These are phyloP conservation scores for Oryza coarctata DNA, from an alignment of 176 grass and related monocot genomes.

Conservation along the genomic window DNA sequence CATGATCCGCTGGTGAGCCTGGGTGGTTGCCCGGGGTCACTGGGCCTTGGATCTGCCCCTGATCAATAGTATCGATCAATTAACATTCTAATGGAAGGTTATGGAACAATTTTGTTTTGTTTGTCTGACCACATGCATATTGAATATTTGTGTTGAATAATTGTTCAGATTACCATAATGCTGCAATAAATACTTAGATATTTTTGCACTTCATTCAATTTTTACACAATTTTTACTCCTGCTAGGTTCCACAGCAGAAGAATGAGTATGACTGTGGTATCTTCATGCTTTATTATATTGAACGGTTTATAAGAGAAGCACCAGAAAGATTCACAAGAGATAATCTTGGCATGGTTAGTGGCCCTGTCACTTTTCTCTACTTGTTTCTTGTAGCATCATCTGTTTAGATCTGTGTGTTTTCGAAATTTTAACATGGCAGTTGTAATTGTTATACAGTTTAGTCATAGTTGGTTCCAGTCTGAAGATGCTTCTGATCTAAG, in stretches of 20 bases:
- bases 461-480: constrained; percentile 68
- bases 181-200: background rate
- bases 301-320: constrained; percentile 62
- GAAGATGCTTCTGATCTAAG: constrained; percentile 72
- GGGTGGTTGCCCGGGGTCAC: too few species aligned
- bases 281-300: constrained; percentile 88
- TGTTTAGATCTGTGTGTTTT: constrained; percentile 11
- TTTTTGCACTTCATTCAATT: constrained; percentile 11
- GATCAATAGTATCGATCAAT: background rate
- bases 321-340: constrained; percentile 62
- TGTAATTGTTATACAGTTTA: constrained; percentile 53
- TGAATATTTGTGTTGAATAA: background rate
- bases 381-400: constrained; percentile 13
- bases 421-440: background rate
- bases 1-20: too few species aligned
- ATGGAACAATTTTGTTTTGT: background rate
- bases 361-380: background rate
- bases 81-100: constrained; percentile 1
- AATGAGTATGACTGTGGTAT: constrained; percentile 85
- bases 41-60: too few species aligned
- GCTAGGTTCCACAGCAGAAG: constrained; percentile 69
- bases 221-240: constrained; percentile 3
- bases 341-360: constrained; percentile 62
- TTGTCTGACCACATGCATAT: background rate
- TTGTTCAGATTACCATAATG: background rate